A percentile compares a stretch with the other conserved stretches of the same genome.
Conservation (phyloP, 345 rosid species). For the Citrus australasica region DNA sequence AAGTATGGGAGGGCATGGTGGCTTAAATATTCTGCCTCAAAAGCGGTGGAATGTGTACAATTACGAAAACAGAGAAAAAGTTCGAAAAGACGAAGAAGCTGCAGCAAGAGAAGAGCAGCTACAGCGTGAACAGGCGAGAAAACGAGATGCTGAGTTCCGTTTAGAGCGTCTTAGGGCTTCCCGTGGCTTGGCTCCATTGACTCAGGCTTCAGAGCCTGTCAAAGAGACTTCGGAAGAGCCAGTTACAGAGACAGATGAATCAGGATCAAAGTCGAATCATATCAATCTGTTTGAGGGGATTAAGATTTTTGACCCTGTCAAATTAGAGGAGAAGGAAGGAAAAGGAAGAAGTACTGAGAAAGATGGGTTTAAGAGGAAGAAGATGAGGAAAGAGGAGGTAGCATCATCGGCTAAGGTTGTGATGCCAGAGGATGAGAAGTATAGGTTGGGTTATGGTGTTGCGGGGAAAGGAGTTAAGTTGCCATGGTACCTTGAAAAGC, state of each 20-base stretch:
- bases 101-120: constrained; percentile 87
- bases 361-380: constrained; percentile 55
- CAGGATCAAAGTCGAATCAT: constrained; percentile 61
- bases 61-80: constrained; percentile 81
- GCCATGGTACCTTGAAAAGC: constrained; percentile 88
- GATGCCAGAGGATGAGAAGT: constrained; percentile 80
- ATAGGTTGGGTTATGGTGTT: constrained; percentile 79
- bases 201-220: constrained; percentile 24
- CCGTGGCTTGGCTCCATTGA: constrained; percentile 72
- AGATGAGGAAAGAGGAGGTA: constrained; percentile 76
- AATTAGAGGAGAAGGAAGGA: constrained; percentile 28
- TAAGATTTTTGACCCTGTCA: constrained; percentile 73
- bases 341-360: constrained; percentile 29
- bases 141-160: constrained; percentile 79
- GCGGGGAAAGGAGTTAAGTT: constrained; percentile 92
- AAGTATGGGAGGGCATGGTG: constrained; percentile 94
- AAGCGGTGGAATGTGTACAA: constrained; percentile 95
- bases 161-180: constrained; percentile 72
- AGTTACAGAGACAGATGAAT: constrained; percentile 14
- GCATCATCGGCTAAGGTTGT: constrained; percentile 32
- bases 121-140: constrained; percentile 69
- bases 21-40: constrained; percentile 89
- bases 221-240: constrained; percentile 12
- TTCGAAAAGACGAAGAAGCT: constrained; percentile 77
- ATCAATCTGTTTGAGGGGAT: constrained; percentile 92